A percentile compares a stretch with the other conserved stretches of the same genome.
Conservation (phyloP, 2,329 filamentous ascomycete genomes). For the Beauveria sp. region DNA sequence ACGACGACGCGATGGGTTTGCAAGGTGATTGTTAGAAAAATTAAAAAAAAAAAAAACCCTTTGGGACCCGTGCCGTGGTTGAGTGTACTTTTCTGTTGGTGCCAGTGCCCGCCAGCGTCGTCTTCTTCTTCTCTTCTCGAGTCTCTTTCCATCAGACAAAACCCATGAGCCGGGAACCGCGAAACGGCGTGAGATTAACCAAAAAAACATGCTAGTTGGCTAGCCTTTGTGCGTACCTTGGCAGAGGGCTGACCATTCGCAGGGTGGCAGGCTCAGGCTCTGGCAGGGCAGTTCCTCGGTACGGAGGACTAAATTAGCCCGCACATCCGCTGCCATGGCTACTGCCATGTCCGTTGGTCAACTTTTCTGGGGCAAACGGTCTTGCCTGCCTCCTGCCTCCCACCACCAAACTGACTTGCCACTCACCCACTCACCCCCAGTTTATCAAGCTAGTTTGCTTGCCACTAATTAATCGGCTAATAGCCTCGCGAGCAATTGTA, state of each 20-base stretch:
- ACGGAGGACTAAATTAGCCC: slow-evolving; percentile 10
- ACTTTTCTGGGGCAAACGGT: neutral
- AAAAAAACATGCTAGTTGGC: no score
- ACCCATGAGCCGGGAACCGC: neutral
- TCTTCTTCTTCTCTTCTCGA: neutral
- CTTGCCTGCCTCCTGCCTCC: neutral
- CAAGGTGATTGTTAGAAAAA: no score
- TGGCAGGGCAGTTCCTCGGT: slow-evolving; percentile 1
- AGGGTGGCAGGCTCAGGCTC: neutral
- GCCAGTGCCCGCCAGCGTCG: neutral
- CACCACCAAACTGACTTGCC: neutral
- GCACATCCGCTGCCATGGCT: neutral
- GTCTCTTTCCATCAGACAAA: no score
- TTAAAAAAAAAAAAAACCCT: neutral
- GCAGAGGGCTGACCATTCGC: neutral
- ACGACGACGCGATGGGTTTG: no score
- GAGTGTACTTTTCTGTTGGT: neutral
- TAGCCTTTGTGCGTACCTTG: neutral
- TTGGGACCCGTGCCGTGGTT: no score
- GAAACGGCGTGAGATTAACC: no score
- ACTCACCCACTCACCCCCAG: neutral
- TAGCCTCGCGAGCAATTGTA: neutral
- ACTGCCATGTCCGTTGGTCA: neutral
- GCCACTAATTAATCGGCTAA: slow-evolving; percentile 1
- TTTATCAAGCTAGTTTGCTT: neutral